phyloP scores from a whole-genome alignment of 2,329 filamentous ascomycete genomes.

The Aureobasidium uvarum region DNA sequence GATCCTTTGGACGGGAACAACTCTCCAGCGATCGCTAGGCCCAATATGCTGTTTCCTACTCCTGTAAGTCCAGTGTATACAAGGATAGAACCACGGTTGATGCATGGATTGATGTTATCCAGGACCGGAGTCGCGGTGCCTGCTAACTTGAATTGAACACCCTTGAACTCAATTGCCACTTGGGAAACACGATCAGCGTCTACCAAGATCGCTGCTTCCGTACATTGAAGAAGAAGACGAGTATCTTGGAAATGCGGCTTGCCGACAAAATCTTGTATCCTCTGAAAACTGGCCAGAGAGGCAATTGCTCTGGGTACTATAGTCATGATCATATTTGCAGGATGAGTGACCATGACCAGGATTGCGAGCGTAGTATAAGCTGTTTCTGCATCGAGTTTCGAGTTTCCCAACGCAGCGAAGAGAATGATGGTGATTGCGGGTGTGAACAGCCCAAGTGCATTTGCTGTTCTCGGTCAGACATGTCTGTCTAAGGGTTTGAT shows the following conservation, averaged over 20 bases:
- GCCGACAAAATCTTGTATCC: slow-evolving; percentile 48
- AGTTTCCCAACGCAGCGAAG: neutral
- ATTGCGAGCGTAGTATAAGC: slow-evolving; percentile 25
- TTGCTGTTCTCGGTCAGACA: slow-evolving; percentile 16
- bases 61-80: slow-evolving; percentile 53
- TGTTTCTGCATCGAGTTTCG: slow-evolving; percentile 19
- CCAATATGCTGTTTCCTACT: slow-evolving; percentile 53
- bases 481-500: neutral
- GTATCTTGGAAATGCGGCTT: neutral
- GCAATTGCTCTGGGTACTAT: slow-evolving; percentile 17
- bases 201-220: slow-evolving; percentile 14
- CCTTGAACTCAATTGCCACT: neutral
- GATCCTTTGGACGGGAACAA: neutral
- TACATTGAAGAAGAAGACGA: slow-evolving; percentile 34
- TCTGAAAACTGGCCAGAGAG: slow-evolving; percentile 44
- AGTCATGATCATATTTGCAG: slow-evolving; percentile 27
- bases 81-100: slow-evolving; percentile 47
- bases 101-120: slow-evolving; percentile 40
- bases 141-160: neutral
- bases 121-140: neutral
- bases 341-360: slow-evolving; percentile 22
- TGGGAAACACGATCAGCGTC: neutral
- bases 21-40: slow-evolving; percentile 40
- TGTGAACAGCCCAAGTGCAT: slow-evolving; percentile 27
- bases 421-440: slow-evolving; percentile 27